Conservation (phyloP, 2,329 filamentous ascomycete species). For the Alternaria postmessia region DNA sequence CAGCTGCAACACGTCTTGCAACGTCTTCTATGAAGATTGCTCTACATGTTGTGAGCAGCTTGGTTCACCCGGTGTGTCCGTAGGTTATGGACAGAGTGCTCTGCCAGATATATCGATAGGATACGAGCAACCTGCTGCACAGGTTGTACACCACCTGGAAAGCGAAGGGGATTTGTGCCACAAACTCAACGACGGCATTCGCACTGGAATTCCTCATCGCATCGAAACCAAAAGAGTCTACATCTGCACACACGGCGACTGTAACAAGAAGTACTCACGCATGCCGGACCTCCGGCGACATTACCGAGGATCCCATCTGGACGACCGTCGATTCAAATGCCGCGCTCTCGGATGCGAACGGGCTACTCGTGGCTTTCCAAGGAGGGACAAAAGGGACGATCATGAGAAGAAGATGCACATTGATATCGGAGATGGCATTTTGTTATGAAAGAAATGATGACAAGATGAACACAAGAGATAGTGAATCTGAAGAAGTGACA, state of each 20-base stretch:
- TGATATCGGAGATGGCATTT: neutral
- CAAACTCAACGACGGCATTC: too few species aligned
- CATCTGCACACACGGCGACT: neutral
- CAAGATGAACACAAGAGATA: rapidly evolving
- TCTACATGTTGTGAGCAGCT: too few species aligned
- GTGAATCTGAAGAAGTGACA: neutral
- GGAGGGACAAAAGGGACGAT: neutral
- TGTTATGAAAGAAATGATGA: neutral
- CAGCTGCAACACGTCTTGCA: too few species aligned
- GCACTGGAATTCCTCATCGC: too few species aligned
- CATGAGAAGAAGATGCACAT: neutral
- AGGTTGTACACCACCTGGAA: too few species aligned
- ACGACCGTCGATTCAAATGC: rapidly evolving
- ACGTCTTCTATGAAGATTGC: too few species aligned
- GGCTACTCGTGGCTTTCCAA: neutral
- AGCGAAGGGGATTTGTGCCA: too few species aligned
- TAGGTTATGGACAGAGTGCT: too few species aligned
- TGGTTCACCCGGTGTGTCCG: too few species aligned
- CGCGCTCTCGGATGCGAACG: neutral
- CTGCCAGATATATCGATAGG: too few species aligned
- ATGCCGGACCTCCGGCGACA: neutral
- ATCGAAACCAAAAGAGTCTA: too few species aligned
- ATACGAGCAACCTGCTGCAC: too few species aligned
- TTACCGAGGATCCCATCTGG: neutral
- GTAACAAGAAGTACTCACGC: neutral